These are phyloP conservation scores for Porcisia hertigi DNA, from an alignment of 208 protist species.

Conservation along the genomic window DNA sequence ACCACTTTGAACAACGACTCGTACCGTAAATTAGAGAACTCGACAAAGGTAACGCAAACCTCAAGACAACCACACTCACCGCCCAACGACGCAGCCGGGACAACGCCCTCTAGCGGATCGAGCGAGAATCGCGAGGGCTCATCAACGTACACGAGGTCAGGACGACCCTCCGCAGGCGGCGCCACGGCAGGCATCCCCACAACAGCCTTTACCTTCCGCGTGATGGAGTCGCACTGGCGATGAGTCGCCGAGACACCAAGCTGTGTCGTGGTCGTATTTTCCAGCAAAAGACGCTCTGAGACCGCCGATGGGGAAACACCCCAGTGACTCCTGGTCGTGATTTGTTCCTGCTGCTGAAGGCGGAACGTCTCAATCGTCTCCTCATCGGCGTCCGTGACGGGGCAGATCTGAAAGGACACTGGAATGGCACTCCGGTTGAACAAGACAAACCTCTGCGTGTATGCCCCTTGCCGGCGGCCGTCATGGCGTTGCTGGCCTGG, in stretches of 20 bases:
- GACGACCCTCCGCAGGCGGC: slow-evolving; percentile 27
- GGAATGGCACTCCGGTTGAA: slow-evolving; percentile 47
- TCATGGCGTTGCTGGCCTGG: slow-evolving; percentile 80
- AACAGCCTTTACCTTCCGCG: slow-evolving; percentile 48
- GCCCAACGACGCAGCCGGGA: slow-evolving; percentile 72
- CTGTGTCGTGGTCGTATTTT: slow-evolving; percentile 22
- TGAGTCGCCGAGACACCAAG: slow-evolving; percentile 14
- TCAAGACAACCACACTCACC: slow-evolving; percentile 56
- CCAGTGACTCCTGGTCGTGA: neutral
- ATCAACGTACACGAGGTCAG: slow-evolving; percentile 29
- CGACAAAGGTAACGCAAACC: slow-evolving; percentile 53
- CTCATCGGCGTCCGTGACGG: slow-evolving; percentile 29
- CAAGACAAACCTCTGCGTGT: slow-evolving; percentile 60
- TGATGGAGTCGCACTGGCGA: slow-evolving; percentile 13
- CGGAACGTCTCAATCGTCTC: slow-evolving; percentile 19
- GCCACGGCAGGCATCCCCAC: slow-evolving; percentile 41
- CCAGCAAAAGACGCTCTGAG: neutral
- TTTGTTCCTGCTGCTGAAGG: slow-evolving; percentile 19
- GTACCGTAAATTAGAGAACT: slow-evolving; percentile 74
- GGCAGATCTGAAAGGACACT: slow-evolving; percentile 42
- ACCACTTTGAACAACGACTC: slow-evolving; percentile 63
- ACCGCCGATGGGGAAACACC: neutral
- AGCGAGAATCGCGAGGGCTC: slow-evolving; percentile 55
- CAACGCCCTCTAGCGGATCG: slow-evolving; percentile 38
- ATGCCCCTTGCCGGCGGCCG: slow-evolving; percentile 67